These are phyloP conservation scores for Omphalotus olearius DNA, from an alignment of 1,284 basidiomycete genomes.

Conservation along the genomic window DNA sequence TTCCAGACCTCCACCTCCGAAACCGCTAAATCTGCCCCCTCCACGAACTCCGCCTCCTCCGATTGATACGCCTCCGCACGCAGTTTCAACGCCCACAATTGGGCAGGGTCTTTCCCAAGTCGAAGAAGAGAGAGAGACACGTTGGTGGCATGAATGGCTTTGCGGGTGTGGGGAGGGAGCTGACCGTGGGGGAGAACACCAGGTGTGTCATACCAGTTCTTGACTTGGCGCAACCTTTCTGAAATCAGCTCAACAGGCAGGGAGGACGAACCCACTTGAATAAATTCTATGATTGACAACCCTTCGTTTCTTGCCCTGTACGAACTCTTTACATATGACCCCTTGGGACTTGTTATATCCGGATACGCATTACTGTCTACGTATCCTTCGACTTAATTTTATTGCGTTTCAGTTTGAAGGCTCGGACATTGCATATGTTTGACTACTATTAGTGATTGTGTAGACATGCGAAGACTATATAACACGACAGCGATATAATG, in stretches of 20 bases:
- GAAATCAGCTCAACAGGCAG: slow-evolving; percentile 42
- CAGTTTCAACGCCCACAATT: slow-evolving; percentile 32
- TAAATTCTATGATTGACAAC: slow-evolving; percentile 24
- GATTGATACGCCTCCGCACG: slow-evolving; percentile 34
- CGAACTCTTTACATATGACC: too few relatives aligned
- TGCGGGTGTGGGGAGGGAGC: slow-evolving; percentile 71
- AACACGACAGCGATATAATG: too few relatives aligned
- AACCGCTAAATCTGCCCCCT: slow-evolving; percentile 52
- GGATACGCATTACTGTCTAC: not conserved
- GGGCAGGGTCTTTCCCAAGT: slow-evolving; percentile 20
- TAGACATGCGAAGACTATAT: not conserved
- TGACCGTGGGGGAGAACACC: slow-evolving; percentile 64
- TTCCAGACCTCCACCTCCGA: slow-evolving; percentile 37
- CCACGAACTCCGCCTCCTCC: slow-evolving; percentile 54
- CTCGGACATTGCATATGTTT: not conserved
- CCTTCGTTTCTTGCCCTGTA: too few relatives aligned
- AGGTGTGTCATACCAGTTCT: slow-evolving; percentile 40
- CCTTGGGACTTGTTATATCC: too few relatives aligned
- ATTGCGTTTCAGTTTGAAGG: slow-evolving; percentile 2
- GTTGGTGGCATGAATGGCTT: slow-evolving; percentile 83
- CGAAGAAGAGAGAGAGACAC: slow-evolving; percentile 32
- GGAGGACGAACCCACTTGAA: slow-evolving; percentile 73
- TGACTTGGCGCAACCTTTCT: not conserved
- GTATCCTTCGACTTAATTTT: not conserved
- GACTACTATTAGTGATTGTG: slow-evolving; percentile 1